These are phyloP conservation scores for Sphagnum contortum DNA, from an alignment of 225 moss, liverwort and hornwort species.

Conservation along the genomic window DNA sequence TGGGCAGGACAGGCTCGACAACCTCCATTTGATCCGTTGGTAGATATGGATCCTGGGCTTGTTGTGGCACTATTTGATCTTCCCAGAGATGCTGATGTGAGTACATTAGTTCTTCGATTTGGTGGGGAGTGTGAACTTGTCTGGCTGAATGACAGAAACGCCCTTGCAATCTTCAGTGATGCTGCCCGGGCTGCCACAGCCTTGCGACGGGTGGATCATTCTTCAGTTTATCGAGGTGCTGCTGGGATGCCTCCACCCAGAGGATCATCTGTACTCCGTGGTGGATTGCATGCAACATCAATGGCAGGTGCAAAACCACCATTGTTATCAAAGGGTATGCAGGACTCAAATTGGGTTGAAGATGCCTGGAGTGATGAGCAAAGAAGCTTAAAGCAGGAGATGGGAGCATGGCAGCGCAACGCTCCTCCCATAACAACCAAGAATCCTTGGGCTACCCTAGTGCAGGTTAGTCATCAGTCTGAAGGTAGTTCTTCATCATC, in stretches of 20 bases:
- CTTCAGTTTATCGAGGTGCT: slow-evolving; percentile 81
- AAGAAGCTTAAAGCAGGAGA: slow-evolving; percentile 27
- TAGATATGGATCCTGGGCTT: slow-evolving; percentile 87
- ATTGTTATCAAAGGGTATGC: slow-evolving; percentile 46
- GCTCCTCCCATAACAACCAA: slow-evolving; percentile 42
- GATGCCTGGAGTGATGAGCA: slow-evolving; percentile 85
- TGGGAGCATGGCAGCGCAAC: slow-evolving; percentile 78
- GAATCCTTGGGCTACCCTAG: slow-evolving; percentile 81
- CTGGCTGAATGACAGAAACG: slow-evolving; percentile 94
- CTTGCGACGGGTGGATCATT: slow-evolving; percentile 79
- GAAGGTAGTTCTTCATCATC: slow-evolving; percentile 18
- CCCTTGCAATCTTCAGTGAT: slow-evolving; percentile 83
- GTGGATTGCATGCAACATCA: slow-evolving; percentile 46
- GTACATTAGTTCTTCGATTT: slow-evolving; percentile 82
- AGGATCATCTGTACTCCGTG: slow-evolving; percentile 27
- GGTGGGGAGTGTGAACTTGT: slow-evolving; percentile 97
- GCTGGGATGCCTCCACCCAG: slow-evolving; percentile 52
- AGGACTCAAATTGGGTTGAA: slow-evolving; percentile 84
- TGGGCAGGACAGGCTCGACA: slow-evolving; percentile 42
- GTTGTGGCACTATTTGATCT: slow-evolving; percentile 86
- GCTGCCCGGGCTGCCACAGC: slow-evolving; percentile 83
- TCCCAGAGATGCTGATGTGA: slow-evolving; percentile 84
- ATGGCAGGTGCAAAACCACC: slow-evolving; percentile 24
- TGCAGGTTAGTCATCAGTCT: slow-evolving; percentile 8
- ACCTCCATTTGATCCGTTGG: slow-evolving; percentile 63